phyloP scores from a whole-genome alignment of 805 yeast species.

The Saccharomycopsis babjevae region DNA sequence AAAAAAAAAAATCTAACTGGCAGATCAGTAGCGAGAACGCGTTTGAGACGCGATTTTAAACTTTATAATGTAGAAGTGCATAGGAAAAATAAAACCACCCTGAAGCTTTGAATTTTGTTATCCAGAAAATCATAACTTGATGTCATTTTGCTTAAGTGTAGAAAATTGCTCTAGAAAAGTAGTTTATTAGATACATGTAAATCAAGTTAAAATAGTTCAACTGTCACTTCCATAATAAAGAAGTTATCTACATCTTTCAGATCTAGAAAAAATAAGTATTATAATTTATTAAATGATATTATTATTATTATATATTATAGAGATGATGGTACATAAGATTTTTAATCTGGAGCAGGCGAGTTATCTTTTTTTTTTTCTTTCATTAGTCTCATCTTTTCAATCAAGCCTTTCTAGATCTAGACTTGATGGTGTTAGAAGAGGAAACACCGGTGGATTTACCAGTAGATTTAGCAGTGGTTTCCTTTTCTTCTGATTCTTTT shows the following conservation, averaged over 20 bases:
- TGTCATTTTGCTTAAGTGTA: too few species aligned
- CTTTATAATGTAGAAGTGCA: too few species aligned
- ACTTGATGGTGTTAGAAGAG: conserved; percentile 6
- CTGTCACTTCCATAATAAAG: too few species aligned
- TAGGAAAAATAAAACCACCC: too few species aligned
- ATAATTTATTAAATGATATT: not conserved
- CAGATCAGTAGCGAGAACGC: not conserved
- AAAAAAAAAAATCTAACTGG: not conserved
- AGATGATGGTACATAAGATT: not conserved
- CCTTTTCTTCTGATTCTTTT: conserved; percentile 15
- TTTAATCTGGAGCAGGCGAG: not conserved
- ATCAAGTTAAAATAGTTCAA: too few species aligned
- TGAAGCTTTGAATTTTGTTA: too few species aligned
- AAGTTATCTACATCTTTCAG: too few species aligned
- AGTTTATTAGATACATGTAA: too few species aligned
- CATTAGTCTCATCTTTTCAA: not conserved
- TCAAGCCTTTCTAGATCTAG: conserved; percentile 17
- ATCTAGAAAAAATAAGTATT: not conserved
- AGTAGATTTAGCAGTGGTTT: conserved; percentile 15
- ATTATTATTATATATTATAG: not conserved
- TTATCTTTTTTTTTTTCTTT: not conserved
- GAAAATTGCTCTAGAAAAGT: too few species aligned
- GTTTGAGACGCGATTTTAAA: not conserved
- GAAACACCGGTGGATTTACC: conserved; percentile 19
- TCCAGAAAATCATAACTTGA: too few species aligned